Conservation (phyloP, 169 alveolate genomes). For the Toxoplasma gondii region DNA sequence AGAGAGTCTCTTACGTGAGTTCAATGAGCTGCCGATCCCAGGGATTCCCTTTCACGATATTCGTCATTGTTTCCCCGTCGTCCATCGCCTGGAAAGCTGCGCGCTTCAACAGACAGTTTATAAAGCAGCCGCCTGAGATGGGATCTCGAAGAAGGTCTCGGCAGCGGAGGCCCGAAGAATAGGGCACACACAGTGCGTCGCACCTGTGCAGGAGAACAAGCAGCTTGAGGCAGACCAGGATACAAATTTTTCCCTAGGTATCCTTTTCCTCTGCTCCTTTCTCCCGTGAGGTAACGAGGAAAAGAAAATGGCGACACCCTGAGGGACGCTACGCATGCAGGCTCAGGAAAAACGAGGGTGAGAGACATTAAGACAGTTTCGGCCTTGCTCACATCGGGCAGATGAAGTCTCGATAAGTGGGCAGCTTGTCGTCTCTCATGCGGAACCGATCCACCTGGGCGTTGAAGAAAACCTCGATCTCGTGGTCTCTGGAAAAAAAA, state of each 20-base stretch:
- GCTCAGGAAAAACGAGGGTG: no score
- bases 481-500: constrained; percentile 42
- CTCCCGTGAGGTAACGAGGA: no score
- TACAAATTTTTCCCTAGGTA: background rate
- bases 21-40: constrained; percentile 34
- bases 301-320: no score
- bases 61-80: constrained; percentile 34
- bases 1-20: background rate
- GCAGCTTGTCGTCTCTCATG: constrained; percentile 27
- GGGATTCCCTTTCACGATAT: background rate
- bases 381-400: constrained; percentile 38
- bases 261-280: no score
- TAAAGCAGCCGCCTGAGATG: background rate
- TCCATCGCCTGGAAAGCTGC: constrained; percentile 37
- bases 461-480: constrained; percentile 32
- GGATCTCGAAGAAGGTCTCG: constrained; percentile 38
- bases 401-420: constrained; percentile 26
- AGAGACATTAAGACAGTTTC: background rate
- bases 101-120: constrained; percentile 42
- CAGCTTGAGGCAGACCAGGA: background rate
- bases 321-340: no score
- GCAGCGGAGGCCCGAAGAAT: constrained; percentile 24
- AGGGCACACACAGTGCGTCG: constrained; percentile 49
- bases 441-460: constrained; percentile 51
- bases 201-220: background rate